Conservation (phyloP, 305 asterid species). For the Solanum hybrid region DNA sequence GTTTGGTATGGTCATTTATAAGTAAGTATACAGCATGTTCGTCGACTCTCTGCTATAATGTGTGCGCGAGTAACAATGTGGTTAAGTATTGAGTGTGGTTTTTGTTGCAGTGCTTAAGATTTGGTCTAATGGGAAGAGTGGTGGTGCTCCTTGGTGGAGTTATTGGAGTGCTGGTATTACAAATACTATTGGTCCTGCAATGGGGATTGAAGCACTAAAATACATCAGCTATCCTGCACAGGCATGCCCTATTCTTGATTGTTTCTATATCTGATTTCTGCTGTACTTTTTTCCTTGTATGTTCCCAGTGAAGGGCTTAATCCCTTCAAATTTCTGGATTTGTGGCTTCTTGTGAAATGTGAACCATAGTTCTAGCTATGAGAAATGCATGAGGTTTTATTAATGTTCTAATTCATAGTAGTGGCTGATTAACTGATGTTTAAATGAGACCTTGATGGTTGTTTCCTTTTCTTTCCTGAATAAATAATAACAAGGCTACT, state of each 20-base stretch:
- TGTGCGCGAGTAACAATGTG: background rate
- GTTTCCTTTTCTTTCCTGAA: background rate
- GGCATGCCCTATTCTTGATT: slow-evolving; percentile 27
- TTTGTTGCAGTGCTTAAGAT: slow-evolving; percentile 59
- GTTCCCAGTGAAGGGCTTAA: background rate
- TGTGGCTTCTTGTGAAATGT: background rate
- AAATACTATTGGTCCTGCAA: slow-evolving; percentile 92
- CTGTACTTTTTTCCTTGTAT: background rate
- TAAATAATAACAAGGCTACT: slow-evolving; percentile 20
- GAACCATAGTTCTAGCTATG: background rate
- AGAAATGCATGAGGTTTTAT: background rate
- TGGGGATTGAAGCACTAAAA: slow-evolving; percentile 98
- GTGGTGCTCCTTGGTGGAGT: slow-evolving; percentile 98
- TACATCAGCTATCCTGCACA: slow-evolving; percentile 98
- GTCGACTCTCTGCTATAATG: background rate
- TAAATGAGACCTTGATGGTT: background rate
- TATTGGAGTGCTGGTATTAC: slow-evolving; percentile 99
- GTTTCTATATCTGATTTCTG: background rate
- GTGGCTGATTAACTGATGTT: background rate
- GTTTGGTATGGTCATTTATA: slow-evolving; percentile 80
- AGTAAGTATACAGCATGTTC: slow-evolving; percentile 39
- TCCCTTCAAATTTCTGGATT: background rate
- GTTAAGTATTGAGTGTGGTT: background rate
- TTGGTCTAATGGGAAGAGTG: slow-evolving; percentile 66
- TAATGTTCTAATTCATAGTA: background rate